phyloP scores from a whole-genome alignment of 768 basidiomycete genomes.

The Panus rudis region DNA sequence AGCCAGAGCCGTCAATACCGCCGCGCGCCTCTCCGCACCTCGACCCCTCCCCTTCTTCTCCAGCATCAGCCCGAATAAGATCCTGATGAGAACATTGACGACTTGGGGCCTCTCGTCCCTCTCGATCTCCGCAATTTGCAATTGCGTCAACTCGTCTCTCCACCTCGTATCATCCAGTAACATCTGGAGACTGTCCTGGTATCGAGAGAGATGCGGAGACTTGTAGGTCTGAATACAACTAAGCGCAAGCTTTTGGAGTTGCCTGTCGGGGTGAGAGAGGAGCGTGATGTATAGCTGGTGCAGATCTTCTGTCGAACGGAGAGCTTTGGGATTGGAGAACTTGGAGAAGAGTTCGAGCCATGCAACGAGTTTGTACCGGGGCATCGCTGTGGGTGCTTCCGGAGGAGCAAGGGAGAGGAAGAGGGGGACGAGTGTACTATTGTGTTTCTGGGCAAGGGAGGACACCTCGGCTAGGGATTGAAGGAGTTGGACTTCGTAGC shows the following conservation, averaged over 20 bases:
- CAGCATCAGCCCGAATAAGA: conserved; percentile 85
- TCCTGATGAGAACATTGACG: conserved; percentile 61
- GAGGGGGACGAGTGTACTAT: conserved; percentile 77
- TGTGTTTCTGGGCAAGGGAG: conserved; percentile 77
- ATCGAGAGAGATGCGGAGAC: conserved; percentile 40
- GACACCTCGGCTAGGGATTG: conserved; percentile 60
- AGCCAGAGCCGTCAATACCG: conserved; percentile 65
- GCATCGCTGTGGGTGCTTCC: conserved; percentile 33
- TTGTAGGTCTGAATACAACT: conserved; percentile 82
- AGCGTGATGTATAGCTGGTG: conserved; percentile 61
- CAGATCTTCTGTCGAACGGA: conserved; percentile 62
- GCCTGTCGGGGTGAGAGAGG: conserved; percentile 78
- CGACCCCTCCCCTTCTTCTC: conserved; percentile 65
- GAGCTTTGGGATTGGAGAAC: conserved; percentile 88
- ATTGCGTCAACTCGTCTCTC: conserved; percentile 76
- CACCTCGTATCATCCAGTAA: conserved; percentile 83
- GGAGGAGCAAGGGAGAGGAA: conserved; percentile 52
- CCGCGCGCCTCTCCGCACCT: conserved; percentile 62
- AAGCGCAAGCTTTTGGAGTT: conserved; percentile 69
- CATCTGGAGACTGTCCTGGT: conserved; percentile 58
- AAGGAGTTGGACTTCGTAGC: conserved; percentile 81
- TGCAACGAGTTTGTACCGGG: conserved; percentile 54
- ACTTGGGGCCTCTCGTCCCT: conserved; percentile 53
- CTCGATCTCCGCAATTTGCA: conserved; percentile 56
- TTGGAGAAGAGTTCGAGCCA: conserved; percentile 88